A percentile compares a stretch with the other conserved stretches of the same genome.
These are phyloP conservation scores for Myxozyma kluyveri DNA, from an alignment of 805 yeast genomes.

Conservation along the genomic window DNA sequence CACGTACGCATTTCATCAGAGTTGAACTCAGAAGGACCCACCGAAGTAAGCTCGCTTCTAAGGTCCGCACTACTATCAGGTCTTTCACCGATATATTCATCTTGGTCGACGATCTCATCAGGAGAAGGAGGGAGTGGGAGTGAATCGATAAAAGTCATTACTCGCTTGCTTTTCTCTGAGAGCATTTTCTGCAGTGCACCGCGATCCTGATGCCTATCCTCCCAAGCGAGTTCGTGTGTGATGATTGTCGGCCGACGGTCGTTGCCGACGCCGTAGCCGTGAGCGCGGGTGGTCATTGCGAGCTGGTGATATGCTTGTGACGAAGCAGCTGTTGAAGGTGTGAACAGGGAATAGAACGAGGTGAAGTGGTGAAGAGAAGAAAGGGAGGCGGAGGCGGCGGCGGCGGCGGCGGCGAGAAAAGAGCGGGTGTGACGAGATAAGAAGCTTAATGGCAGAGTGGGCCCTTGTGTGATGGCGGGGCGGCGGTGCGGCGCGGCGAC, in stretches of 20 bases:
- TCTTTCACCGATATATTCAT: no score
- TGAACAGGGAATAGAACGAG: no score
- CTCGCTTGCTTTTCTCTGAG: slow-evolving; percentile 4
- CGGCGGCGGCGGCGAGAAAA: no score
- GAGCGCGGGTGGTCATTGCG: neutral
- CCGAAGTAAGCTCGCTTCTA: no score
- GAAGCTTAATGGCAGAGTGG: no score
- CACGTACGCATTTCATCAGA: neutral
- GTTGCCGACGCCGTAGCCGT: neutral
- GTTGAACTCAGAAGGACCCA: neutral
- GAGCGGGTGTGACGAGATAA: no score
- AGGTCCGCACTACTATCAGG: no score
- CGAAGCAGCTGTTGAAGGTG: no score
- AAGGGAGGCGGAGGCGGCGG: neutral
- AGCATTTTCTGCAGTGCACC: neutral
- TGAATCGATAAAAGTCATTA: slow-evolving; percentile 5
- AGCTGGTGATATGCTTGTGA: no score
- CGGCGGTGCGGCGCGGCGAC: no score
- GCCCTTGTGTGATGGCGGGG: no score
- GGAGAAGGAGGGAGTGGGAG: slow-evolving; percentile 4
- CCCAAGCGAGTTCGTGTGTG: neutral
- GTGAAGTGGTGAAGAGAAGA: neutral
- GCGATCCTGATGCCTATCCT: neutral
- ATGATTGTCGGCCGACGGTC: neutral
- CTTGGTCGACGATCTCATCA: neutral